These are phyloP conservation scores for Vaccinium vitisidaea DNA, from an alignment of 148 eudicot genomes.

Conservation along the genomic window DNA sequence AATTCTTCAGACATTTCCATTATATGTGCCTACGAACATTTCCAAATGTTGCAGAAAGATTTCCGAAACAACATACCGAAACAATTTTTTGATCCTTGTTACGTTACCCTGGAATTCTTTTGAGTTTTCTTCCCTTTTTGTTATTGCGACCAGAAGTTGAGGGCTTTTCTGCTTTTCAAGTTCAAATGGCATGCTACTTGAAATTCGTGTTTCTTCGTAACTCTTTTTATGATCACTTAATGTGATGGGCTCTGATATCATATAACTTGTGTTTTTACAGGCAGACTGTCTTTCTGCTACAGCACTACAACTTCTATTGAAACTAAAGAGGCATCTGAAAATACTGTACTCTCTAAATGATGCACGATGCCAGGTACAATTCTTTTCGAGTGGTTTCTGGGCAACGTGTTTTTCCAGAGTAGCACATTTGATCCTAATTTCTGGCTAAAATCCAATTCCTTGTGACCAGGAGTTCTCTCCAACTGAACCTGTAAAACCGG, in stretches of 20 bases:
- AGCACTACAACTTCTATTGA: conserved; percentile 83
- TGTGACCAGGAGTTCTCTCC: conserved; percentile 77
- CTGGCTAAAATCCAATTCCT: neutral
- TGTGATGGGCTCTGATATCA: conserved; percentile 1
- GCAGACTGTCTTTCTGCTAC: conserved; percentile 72
- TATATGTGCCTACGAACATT: neutral
- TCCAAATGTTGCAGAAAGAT: neutral
- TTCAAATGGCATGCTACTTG: neutral
- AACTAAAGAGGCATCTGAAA: conserved; percentile 90
- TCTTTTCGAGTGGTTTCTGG: neutral
- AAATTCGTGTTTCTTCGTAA: neutral
- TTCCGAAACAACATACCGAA: neutral
- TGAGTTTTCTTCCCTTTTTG: neutral
- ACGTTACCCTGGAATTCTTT: neutral
- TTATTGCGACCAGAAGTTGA: neutral
- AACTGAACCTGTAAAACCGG: conserved; percentile 72
- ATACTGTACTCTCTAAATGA: conserved; percentile 79
- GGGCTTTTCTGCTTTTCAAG: neutral
- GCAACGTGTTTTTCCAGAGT: neutral
- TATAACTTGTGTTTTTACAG: conserved; percentile 41
- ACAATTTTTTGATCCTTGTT: neutral
- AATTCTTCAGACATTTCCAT: neutral
- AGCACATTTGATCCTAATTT: conserved; percentile 5
- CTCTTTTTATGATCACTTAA: neutral
- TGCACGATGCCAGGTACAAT: conserved; percentile 80